Percentiles rank a stretch among this genome's conserved stretches.
These are phyloP conservation scores for Tagetes erecta DNA, from an alignment of 129 eudicot genomes.

Conservation along the genomic window DNA sequence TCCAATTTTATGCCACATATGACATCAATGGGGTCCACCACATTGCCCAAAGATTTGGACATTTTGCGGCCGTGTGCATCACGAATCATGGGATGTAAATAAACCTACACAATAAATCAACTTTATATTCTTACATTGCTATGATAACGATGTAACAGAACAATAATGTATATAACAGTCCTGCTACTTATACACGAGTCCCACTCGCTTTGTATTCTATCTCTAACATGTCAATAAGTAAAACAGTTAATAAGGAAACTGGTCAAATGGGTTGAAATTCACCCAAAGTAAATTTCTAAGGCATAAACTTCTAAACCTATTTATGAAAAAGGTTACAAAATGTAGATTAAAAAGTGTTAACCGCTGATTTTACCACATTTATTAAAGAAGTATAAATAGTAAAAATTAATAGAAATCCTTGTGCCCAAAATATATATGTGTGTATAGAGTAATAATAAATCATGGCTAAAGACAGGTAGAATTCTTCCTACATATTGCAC, in stretches of 20 bases:
- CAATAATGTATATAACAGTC: neutral
- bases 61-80: constrained; percentile 98
- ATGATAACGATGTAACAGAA: neutral
- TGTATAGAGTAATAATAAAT: neutral
- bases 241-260: no score
- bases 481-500: neutral
- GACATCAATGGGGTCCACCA: constrained; percentile 94
- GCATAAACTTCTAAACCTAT: neutral
- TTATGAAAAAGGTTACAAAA: no score
- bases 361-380: neutral
- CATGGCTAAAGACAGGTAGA: neutral
- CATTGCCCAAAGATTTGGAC: constrained; percentile 97
- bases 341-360: neutral
- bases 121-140: neutral
- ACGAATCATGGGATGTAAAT: constrained; percentile 95
- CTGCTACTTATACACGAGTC: neutral
- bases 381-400: no score
- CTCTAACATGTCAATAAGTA: neutral
- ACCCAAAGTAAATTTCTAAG: neutral
- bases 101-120: constrained; percentile 46
- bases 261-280: neutral
- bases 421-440: neutral
- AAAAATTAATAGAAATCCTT: no score
- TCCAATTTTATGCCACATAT: constrained; percentile 67
- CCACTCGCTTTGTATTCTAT: neutral